Percentiles rank a stretch among this genome's conserved stretches.
Evolutionary conservation across 2,329 filamentous ascomycete genomes (phyloP).

Genomic region (Dactylellina cionopaga): DNA sequence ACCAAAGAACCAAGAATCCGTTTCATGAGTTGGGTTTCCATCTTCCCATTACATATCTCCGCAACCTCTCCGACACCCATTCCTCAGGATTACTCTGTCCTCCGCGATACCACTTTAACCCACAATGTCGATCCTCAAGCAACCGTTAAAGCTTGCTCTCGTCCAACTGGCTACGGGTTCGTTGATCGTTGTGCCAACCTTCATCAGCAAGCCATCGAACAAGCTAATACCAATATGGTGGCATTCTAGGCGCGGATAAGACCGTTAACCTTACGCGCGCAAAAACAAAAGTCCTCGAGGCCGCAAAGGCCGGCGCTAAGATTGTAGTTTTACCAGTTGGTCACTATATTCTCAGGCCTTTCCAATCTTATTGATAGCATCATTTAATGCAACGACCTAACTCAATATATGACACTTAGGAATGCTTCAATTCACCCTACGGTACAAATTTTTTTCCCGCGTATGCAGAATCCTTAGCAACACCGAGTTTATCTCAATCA

Average conservation of each 20-base stretch:
- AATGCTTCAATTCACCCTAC: conserved; percentile 99
- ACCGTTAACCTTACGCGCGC: conserved; percentile 82
- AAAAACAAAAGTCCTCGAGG: conserved; percentile 82
- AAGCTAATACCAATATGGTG: no score
- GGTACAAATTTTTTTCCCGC: conserved; percentile 83
- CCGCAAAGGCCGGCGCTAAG: conserved; percentile 77
- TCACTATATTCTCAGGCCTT: neutral
- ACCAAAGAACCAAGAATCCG: no score
- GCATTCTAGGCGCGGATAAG: conserved; percentile 80
- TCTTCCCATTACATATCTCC: no score
- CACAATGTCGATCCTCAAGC: conserved; percentile 69
- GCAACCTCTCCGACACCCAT: neutral
- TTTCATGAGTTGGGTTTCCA: no score
- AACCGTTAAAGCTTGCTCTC: conserved; percentile 80
- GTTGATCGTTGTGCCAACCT: conserved; percentile 52
- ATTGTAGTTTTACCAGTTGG: conserved; percentile 81
- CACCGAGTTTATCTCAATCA: conserved; percentile 79
- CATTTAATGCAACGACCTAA: neutral
- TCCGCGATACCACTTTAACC: neutral
- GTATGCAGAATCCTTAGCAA: conserved; percentile 88
- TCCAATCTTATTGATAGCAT: no score
- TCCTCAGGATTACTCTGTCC: neutral
- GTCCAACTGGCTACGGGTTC: conserved; percentile 80
- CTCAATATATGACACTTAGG: conserved; percentile 60
- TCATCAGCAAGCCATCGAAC: no score